phyloP scores from a whole-genome alignment of 495 filamentous ascomycete genomes.

The Aspergillus nidulans region DNA sequence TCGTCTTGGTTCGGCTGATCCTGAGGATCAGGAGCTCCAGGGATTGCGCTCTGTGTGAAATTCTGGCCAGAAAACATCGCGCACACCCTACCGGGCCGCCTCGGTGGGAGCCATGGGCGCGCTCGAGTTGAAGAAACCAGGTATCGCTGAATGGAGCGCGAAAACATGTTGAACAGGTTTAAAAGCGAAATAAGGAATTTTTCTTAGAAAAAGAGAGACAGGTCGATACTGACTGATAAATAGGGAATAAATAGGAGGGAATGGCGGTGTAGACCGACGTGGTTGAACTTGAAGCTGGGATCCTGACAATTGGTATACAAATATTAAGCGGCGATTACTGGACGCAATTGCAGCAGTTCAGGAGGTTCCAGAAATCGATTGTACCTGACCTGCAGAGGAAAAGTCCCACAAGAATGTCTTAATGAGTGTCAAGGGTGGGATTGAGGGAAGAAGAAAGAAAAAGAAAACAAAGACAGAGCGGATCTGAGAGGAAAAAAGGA shows the following conservation, averaged over 20 bases:
- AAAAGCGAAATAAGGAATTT: not conserved
- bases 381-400: not conserved
- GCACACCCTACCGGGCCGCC: not conserved
- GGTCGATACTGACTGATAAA: not conserved
- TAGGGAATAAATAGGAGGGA: not conserved
- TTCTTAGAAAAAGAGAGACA: not conserved
- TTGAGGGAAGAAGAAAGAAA: not conserved
- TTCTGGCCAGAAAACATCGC: conserved; percentile 20
- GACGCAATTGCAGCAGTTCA: not conserved
- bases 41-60: conserved; percentile 28
- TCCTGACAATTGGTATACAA: not conserved
- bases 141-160: conserved; percentile 22
- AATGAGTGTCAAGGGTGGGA: conserved; percentile 7
- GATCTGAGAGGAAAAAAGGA: conserved; percentile 14
- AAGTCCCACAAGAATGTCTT: not conserved
- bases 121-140: conserved; percentile 18
- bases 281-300: not conserved
- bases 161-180: conserved; percentile 13
- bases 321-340: not conserved
- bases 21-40: conserved; percentile 27
- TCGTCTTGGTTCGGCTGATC: conserved; percentile 34
- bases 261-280: conserved; percentile 1
- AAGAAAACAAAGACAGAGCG: not conserved
- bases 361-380: not conserved
- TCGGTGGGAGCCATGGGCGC: conserved; percentile 16